These are phyloP conservation scores for Cryptococcus floricola DNA, from an alignment of 1,284 basidiomycete species.

Conservation along the genomic window DNA sequence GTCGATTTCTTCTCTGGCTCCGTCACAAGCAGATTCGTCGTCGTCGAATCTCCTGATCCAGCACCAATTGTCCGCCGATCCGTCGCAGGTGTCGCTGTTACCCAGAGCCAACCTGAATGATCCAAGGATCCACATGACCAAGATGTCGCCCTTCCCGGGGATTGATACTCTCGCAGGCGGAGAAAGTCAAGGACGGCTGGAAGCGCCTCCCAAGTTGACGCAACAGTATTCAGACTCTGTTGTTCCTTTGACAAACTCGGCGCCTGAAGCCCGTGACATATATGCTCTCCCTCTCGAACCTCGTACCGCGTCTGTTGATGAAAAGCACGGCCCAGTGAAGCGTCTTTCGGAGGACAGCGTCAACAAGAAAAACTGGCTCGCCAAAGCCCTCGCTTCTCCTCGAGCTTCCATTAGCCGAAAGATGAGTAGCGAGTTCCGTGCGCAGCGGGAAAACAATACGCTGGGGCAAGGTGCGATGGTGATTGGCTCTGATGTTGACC, in stretches of 20 bases:
- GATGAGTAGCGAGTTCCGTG: constrained; percentile 14
- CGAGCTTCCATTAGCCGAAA: constrained; percentile 23
- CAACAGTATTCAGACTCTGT: constrained; percentile 38
- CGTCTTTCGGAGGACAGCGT: constrained; percentile 29
- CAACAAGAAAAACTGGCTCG: constrained; percentile 29
- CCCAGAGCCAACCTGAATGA: constrained; percentile 56
- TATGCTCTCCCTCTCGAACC: constrained; percentile 27
- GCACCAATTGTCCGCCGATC: constrained; percentile 33
- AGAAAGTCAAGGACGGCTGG: neutral
- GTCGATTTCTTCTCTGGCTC: constrained; percentile 30
- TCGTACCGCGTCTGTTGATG: constrained; percentile 1
- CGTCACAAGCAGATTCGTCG: constrained; percentile 10
- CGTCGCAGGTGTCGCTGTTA: constrained; percentile 56
- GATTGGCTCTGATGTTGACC: constrained; percentile 22
- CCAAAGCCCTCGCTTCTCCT: constrained; percentile 35
- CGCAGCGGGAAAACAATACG: constrained; percentile 1
- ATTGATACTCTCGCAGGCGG: constrained; percentile 62
- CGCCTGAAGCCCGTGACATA: constrained; percentile 13
- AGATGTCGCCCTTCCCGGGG: constrained; percentile 84
- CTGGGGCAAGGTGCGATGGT: constrained; percentile 12
- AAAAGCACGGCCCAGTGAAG: neutral
- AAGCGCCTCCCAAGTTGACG: constrained; percentile 21
- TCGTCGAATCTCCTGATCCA: constrained; percentile 35
- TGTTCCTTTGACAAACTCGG: constrained; percentile 20
- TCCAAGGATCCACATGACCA: constrained; percentile 59